Base-by-base conservation (phyloP, 306 rosid genomes). In the Vigna nakashimae region DNA sequence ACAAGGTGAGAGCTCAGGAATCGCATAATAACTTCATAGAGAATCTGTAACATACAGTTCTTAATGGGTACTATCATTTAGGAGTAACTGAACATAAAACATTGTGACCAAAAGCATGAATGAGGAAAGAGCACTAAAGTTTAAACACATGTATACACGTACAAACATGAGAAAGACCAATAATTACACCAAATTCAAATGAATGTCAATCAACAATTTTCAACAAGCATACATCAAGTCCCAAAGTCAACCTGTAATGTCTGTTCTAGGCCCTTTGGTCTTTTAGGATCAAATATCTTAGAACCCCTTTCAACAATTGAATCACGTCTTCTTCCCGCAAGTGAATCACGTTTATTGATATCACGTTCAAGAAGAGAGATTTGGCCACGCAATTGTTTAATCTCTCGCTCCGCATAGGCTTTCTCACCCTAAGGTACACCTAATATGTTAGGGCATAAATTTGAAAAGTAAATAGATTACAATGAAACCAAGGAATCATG, bases 301-400 rank as follows among this genome's bases (percentile, higher is more conserved):
- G 90, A 83, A 83, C 85, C 85, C 85, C 65, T 91, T 51, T 90
- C 96, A 45, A 82, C 62, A 76, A 87, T 65, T 45, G 95, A 89
- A 69, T 91, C 98, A 73, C 75, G 89, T 69, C 91, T 84, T 88
- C 89, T 87, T 66, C 97, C 92, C n/a, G 89, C 97, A 86, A 91
- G 57, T 63, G 91, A 89, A 73, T 90, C 96, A 42, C 87, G 91
- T 79, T 82, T 90, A 78, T 82, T 88, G 56, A 90, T 87, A 83
- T 91, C 97, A 53, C 96, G 97, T 74, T 91, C 95, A 65, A 93
- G 96, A 85, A 81, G 92, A 79, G 96, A 86, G 82, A 86, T 91
- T 86, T 89, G 98, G 80, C 93, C 83, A 10, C 76, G 86, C 85
- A 93, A 80, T 71, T 90, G 88, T 72, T 90, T 94, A 62, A 86